These are phyloP conservation scores for Triticum monococcum DNA, from an alignment of 176 grass and related monocot species.

Conservation along the genomic window DNA sequence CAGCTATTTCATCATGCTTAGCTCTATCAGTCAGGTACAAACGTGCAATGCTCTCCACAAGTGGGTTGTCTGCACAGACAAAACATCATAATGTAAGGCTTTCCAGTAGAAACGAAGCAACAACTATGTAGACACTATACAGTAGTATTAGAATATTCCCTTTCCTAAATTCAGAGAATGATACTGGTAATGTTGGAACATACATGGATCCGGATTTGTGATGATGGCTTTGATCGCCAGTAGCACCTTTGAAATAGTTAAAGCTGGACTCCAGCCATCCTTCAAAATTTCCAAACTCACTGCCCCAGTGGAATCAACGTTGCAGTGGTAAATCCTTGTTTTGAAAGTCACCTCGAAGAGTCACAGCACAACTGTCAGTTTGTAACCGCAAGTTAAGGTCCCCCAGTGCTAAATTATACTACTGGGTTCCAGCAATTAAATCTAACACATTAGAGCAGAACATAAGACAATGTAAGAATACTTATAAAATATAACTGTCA, in stretches of 20 bases:
- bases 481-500: constrained; percentile 1
- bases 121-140: background rate
- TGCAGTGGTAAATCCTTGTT: constrained; percentile 93
- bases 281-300: constrained; percentile 74
- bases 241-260: constrained; percentile 90
- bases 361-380: background rate
- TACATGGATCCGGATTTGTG: constrained; percentile 90
- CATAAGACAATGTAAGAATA: constrained; percentile 8
- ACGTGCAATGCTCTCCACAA: constrained; percentile 52
- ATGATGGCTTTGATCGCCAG: constrained; percentile 74
- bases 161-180: constrained; percentile 7
- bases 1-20: constrained; percentile 79
- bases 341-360: constrained; percentile 74
- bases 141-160: background rate
- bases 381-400: background rate
- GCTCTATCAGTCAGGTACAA: constrained; percentile 66
- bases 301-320: constrained; percentile 54
- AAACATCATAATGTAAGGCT: constrained; percentile 18
- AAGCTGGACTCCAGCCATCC: constrained; percentile 81
- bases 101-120: constrained; percentile 5
- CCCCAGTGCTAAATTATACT: background rate
- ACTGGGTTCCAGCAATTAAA: background rate
- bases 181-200: background rate
- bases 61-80: constrained; percentile 52
- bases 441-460: background rate